Base-by-base conservation (phyloP, 2,329 filamentous ascomycete species). In the Penicillium freii region DNA sequence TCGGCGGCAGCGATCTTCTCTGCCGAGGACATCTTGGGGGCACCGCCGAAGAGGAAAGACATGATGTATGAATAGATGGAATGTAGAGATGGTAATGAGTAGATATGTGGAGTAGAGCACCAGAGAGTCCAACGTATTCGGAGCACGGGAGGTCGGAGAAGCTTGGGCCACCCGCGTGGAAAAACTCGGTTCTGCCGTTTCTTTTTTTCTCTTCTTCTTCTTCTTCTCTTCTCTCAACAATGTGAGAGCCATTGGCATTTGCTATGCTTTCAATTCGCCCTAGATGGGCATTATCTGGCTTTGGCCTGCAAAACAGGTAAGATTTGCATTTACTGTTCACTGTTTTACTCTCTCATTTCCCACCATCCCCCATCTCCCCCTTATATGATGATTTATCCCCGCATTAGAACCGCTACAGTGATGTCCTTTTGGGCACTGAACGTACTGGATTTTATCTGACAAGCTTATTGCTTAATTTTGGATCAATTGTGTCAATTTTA, bases 1-100 rank as follows among this genome's bases (percentile, higher is more conserved):
- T 99, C 93, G 69, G 95, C 92, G 70, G 91, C 90, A 70, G 91
- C 90, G 76, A 99, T 94, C 85, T 97, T 99, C 83, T 97, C 90
- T 77, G 91, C 92, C 71, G 92, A 96, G 63, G 91, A 89, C 75
- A 92, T 89, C 81, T 97, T 91, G 62, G 91, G 90, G 66, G 86
- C 82, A 57, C 80, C 80, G 73, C 88, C 85, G 73, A 88, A 88
- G 68, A 90, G 84, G 80, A 89, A 88, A 63, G 87, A 89, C 87
- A 90, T 90, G 54, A 67, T 82, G 74, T 62, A 60, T 62, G 40
- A 49, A 21, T 52, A 27, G 50, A 45, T 36, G 31, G 19, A 27
- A 19, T 61, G 53, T 52, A 31, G 59, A 56, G 59, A 56, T 34
- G 58, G 56, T 52, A 51, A 58, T 29, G 29, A 21, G 42, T 44